Evolutionary conservation across 805 yeast genomes (phyloP).

Genomic region (Nakazawaea sp.): DNA sequence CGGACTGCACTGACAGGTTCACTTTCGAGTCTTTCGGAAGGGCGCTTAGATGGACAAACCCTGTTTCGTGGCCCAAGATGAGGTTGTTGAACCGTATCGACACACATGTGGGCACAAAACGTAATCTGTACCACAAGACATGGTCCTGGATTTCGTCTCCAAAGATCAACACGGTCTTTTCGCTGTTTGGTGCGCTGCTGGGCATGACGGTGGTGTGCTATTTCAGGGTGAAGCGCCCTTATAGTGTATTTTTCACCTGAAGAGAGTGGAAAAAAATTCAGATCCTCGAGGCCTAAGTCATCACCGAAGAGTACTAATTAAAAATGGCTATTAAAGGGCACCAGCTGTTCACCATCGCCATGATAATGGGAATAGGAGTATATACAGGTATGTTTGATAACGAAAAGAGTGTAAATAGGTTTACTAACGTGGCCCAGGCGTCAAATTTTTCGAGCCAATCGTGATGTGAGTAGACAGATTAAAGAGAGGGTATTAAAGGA

Average conservation of each 20-base stretch:
- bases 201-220: too few relatives aligned
- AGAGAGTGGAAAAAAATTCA: too few relatives aligned
- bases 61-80: slow-evolving; percentile 5
- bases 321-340: slow-evolving; percentile 14
- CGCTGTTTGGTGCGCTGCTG: too few relatives aligned
- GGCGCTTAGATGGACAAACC: slow-evolving; percentile 2
- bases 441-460: slow-evolving; percentile 68
- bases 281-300: too few relatives aligned
- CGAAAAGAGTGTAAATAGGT: not conserved
- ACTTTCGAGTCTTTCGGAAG: not conserved
- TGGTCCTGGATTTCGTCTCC: not conserved
- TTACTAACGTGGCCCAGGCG: slow-evolving; percentile 25
- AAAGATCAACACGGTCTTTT: not conserved
- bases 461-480: slow-evolving; percentile 56
- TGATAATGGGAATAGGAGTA: slow-evolving; percentile 30
- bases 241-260: too few relatives aligned
- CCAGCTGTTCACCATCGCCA: slow-evolving; percentile 17
- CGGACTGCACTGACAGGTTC: not conserved
- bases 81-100: slow-evolving; percentile 1
- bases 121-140: not conserved
- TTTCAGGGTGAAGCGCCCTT: too few relatives aligned
- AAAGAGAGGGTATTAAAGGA: not conserved
- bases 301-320: too few relatives aligned
- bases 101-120: slow-evolving; percentile 5
- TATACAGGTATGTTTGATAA: slow-evolving; percentile 28